Conservation (phyloP, 2,329 filamentous ascomycete genomes). For the Lecanicillium sp. region DNA sequence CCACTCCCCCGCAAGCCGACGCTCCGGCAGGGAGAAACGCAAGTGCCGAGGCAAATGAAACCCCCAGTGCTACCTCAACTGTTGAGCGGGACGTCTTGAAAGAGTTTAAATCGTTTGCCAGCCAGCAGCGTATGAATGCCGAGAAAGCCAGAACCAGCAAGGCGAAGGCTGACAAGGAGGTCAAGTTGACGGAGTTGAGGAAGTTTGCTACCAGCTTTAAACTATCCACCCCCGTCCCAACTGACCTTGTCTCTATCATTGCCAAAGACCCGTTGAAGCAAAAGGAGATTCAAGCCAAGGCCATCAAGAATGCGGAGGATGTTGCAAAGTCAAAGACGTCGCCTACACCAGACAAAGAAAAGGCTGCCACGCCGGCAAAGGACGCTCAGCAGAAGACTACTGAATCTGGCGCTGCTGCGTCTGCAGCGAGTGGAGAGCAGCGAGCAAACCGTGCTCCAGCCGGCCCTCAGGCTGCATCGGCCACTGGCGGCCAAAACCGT, state of each 20-base stretch:
- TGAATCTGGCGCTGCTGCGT: conserved; percentile 13
- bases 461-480: conserved; percentile 22
- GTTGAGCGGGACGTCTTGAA: conserved; percentile 55
- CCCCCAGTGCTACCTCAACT: conserved; percentile 49
- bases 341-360: conserved; percentile 30
- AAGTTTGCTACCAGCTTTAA: conserved; percentile 95
- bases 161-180: conserved; percentile 70
- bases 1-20: conserved; percentile 20
- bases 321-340: conserved; percentile 31
- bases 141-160: conserved; percentile 51
- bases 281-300: conserved; percentile 84
- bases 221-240: conserved; percentile 83
- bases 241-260: conserved; percentile 86
- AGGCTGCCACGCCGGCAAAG: conserved; percentile 30
- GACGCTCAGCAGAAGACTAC: conserved; percentile 34
- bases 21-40: conserved; percentile 17
- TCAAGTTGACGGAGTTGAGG: conserved; percentile 89
- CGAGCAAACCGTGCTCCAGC: conserved; percentile 25
- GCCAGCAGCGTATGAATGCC: conserved; percentile 44
- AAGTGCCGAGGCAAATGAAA: conserved; percentile 30
- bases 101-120: conserved; percentile 58
- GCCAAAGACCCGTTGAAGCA: conserved; percentile 96
- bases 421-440: conserved; percentile 14
- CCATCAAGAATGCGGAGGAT: conserved; percentile 66
- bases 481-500: conserved; percentile 26